Percentiles rank a stretch among this genome's conserved stretches.
These are phyloP conservation scores for Cystobasidiaceae sp. DNA, from an alignment of 1,284 basidiomycete genomes.

Conservation along the genomic window DNA sequence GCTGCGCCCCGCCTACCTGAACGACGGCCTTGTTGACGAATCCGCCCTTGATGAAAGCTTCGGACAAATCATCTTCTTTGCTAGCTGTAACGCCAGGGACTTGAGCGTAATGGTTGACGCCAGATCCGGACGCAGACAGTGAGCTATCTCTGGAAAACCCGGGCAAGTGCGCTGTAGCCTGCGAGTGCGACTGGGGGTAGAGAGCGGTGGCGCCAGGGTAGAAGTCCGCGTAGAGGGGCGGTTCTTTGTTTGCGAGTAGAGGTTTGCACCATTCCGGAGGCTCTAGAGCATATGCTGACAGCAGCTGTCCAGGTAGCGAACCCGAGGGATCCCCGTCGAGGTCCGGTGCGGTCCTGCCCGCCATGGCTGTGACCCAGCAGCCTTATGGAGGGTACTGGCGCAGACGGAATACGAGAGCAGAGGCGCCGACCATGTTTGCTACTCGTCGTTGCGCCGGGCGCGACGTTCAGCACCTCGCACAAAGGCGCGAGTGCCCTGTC, in stretches of 20 bases:
- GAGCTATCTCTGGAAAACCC: slow-evolving; percentile 7
- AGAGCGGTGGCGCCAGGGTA: slow-evolving; percentile 25
- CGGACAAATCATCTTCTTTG: slow-evolving; percentile 38
- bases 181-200: slow-evolving; percentile 12
- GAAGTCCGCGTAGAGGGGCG: slow-evolving; percentile 18
- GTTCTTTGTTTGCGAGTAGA: not conserved
- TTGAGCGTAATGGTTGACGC: not conserved
- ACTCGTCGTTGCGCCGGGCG: too few species aligned
- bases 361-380: too few species aligned
- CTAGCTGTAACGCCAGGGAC: slow-evolving; percentile 42
- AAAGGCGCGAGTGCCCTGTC: too few species aligned
- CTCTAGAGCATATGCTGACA: slow-evolving; percentile 5
- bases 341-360: too few species aligned
- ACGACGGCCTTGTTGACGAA: not conserved
- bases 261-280: slow-evolving; percentile 18
- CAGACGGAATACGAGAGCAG: too few species aligned
- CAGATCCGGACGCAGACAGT: not conserved
- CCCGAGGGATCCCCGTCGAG: too few species aligned
- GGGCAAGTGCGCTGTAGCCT: slow-evolving; percentile 3
- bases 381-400: too few species aligned
- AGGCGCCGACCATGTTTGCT: too few species aligned
- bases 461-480: too few species aligned
- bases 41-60: slow-evolving; percentile 9
- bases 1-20: not conserved
- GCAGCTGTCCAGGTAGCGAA: too few species aligned